phyloP scores from a whole-genome alignment of 129 eudicot species.

The Calendula officinalis region DNA sequence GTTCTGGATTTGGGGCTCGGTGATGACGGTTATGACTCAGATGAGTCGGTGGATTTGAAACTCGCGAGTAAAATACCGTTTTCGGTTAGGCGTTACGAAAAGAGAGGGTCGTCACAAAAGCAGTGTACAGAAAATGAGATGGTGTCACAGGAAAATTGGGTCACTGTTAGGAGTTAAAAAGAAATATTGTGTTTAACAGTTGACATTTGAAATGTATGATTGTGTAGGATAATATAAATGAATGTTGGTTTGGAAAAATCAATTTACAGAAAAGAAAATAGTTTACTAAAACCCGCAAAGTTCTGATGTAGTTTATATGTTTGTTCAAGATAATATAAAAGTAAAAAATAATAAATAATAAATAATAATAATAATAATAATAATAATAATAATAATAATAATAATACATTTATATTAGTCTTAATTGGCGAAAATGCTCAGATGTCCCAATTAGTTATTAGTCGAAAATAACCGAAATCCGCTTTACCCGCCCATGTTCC shows the following conservation, averaged over 20 bases:
- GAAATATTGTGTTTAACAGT: neutral
- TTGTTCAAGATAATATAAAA: neutral
- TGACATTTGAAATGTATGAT: constrained; percentile 4
- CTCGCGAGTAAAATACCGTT: constrained; percentile 35
- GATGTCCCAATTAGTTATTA: no score
- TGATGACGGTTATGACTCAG: constrained; percentile 29
- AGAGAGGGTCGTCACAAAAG: constrained; percentile 20
- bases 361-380: no score
- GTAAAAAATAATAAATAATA: neutral
- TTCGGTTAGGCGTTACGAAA: constrained; percentile 24
- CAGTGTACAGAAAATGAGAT: constrained; percentile 20
- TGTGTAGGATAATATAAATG: constrained; percentile 27
- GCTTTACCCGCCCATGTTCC: no score
- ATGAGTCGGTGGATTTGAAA: constrained; percentile 24
- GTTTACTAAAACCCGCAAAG: constrained; percentile 19
- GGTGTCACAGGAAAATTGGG: constrained; percentile 54
- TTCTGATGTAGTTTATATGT: constrained; percentile 15
- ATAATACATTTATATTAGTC: no score
- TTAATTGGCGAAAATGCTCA: no score
- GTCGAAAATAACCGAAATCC: no score
- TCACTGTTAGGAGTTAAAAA: constrained; percentile 50
- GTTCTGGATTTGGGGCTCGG: constrained; percentile 42
- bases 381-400: no score
- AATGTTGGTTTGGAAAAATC: constrained; percentile 7
- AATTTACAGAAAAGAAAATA: constrained; percentile 27